Conservation (phyloP, 2,329 filamentous ascomycete species). For the Aureobasidium zeae region DNA sequence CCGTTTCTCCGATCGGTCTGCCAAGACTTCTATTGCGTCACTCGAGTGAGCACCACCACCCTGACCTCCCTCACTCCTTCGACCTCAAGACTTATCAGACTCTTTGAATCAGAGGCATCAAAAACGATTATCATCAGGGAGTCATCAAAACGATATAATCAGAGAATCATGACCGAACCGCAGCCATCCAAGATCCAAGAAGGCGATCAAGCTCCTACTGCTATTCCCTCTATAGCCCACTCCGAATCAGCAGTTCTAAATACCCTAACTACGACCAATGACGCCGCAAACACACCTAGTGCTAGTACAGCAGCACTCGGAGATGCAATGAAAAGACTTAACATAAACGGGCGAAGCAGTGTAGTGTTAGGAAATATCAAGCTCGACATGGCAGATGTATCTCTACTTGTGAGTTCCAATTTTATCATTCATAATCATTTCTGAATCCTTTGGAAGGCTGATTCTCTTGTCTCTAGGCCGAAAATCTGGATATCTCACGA, state of each 20-base stretch:
- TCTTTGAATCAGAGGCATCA: background rate
- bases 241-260: conserved; percentile 67
- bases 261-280: conserved; percentile 48
- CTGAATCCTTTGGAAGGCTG: too few species aligned
- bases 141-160: background rate
- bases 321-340: conserved; percentile 61
- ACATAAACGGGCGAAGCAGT: conserved; percentile 34
- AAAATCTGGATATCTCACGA: conserved; percentile 64
- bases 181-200: conserved; percentile 51
- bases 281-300: conserved; percentile 43
- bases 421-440: too few species aligned
- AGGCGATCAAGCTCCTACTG: conserved; percentile 50
- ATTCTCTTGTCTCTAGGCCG: conserved; percentile 43
- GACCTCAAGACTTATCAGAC: too few species aligned
- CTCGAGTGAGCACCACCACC: conserved; percentile 5
- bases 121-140: background rate
- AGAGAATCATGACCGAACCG: conserved; percentile 48
- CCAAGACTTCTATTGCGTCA: background rate
- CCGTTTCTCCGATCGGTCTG: background rate
- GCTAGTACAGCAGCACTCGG: conserved; percentile 62
- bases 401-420: conserved; percentile 50
- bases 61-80: too few species aligned
- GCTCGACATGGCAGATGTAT: conserved; percentile 62
- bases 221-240: conserved; percentile 53
- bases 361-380: conserved; percentile 46